Percentiles rank a stretch among this genome's conserved stretches.
Evolutionary conservation across 2,329 filamentous ascomycete species (phyloP).

Genomic region (Cyclaneusma minus): DNA sequence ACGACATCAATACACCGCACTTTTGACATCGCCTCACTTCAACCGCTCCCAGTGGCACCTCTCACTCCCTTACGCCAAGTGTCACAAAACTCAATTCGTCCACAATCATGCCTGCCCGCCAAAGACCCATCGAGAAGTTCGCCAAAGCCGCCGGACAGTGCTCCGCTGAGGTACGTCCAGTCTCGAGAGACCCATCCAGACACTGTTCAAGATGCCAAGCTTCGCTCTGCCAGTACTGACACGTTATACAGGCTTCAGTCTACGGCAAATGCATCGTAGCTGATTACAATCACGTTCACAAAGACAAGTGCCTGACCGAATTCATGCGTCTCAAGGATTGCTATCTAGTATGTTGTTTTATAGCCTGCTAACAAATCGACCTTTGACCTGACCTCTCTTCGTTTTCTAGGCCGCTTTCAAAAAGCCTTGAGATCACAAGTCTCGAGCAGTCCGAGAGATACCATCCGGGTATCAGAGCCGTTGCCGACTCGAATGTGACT

Average conservation of each 20-base stretch:
- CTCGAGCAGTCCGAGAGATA: too few relatives aligned
- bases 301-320: constrained; percentile 78
- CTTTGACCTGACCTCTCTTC: too few relatives aligned
- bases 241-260: constrained; percentile 45
- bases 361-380: too few relatives aligned
- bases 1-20: too few relatives aligned
- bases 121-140: constrained; percentile 53
- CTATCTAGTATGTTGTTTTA: constrained; percentile 64
- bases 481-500: too few relatives aligned
- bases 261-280: constrained; percentile 87
- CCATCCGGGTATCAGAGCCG: too few relatives aligned
- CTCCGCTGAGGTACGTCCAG: constrained; percentile 39
- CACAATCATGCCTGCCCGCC: constrained; percentile 21
- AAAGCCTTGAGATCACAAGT: too few relatives aligned
- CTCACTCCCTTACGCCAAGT: neutral
- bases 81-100: neutral
- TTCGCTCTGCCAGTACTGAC: constrained; percentile 3
- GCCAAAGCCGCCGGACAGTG: constrained; percentile 51
- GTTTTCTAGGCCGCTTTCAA: too few relatives aligned
- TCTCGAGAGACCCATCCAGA: constrained; percentile 2
- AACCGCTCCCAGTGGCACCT: too few relatives aligned
- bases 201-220: neutral
- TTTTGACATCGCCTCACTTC: too few relatives aligned
- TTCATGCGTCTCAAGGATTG: constrained; percentile 80
- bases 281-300: constrained; percentile 80